A percentile compares a stretch with the other conserved stretches of the same genome.
Conservation (phyloP, 2,329 filamentous ascomycete species). For the Fusarium sp. region DNA sequence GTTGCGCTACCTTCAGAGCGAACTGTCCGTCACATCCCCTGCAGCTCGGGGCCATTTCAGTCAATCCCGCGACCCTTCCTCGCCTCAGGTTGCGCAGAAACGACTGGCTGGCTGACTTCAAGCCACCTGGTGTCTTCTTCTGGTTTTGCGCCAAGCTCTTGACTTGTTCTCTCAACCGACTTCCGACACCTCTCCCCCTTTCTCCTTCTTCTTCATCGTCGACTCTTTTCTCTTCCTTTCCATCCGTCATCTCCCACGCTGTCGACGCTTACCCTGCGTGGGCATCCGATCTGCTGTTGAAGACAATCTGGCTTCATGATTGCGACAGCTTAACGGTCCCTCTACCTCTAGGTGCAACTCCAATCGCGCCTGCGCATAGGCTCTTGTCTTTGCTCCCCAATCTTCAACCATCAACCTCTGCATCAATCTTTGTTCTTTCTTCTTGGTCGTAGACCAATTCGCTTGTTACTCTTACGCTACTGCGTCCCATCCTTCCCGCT, state of each 20-base stretch:
- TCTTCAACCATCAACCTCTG: constrained; percentile 17
- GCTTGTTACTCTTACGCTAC: constrained; percentile 5
- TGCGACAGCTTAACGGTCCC: constrained; percentile 37
- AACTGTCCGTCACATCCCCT: constrained; percentile 43
- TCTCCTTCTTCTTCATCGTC: constrained; percentile 31
- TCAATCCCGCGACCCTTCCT: constrained; percentile 44
- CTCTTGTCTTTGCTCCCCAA: constrained; percentile 2
- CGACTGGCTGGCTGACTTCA: constrained; percentile 43
- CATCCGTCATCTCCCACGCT: constrained; percentile 5
- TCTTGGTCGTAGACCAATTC: constrained; percentile 4
- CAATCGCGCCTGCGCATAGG: constrained; percentile 21
- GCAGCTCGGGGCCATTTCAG: constrained; percentile 38
- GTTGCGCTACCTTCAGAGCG: constrained; percentile 20
- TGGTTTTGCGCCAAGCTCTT: constrained; percentile 41
- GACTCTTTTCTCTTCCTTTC: constrained; percentile 5
- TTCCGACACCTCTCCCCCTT: constrained; percentile 27
- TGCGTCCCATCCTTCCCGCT: constrained; percentile 10
- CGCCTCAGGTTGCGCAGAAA: constrained; percentile 45
- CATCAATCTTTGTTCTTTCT: constrained; percentile 1
- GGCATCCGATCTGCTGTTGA: constrained; percentile 36
- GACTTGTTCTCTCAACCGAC: constrained; percentile 32
- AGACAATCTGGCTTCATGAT: constrained; percentile 50
- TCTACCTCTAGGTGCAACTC: constrained; percentile 21
- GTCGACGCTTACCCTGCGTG: constrained; percentile 28
- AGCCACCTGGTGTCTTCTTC: constrained; percentile 50